Conservation (phyloP, 2,329 filamentous ascomycete genomes). For the Claviceps capensis region DNA sequence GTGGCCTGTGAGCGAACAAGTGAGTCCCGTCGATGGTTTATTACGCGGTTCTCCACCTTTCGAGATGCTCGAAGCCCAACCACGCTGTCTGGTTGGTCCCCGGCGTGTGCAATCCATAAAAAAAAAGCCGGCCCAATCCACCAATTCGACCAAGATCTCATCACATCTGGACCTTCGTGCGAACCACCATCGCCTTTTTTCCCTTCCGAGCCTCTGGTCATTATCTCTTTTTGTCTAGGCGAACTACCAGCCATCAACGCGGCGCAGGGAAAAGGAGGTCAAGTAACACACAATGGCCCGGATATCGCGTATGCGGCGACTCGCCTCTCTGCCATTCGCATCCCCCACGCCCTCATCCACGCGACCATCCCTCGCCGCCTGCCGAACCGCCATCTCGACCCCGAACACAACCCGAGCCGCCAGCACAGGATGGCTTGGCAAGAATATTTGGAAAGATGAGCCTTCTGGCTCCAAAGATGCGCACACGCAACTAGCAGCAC, state of each 20-base stretch:
- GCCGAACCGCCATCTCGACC: constrained; percentile 20
- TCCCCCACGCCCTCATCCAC: constrained; percentile 11
- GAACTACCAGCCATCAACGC: not conserved
- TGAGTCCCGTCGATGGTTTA: not conserved
- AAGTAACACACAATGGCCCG: constrained; percentile 23
- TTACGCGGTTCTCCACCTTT: not conserved
- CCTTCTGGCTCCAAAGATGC: constrained; percentile 25
- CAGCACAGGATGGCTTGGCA: constrained; percentile 25
- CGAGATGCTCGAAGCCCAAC: not conserved
- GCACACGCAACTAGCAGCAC: constrained; percentile 19
- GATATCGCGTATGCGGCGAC: constrained; percentile 24
- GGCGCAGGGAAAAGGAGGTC: not conserved
- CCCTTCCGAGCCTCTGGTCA: not conserved
- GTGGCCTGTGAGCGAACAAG: not conserved
- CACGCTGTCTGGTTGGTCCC: constrained; percentile 13
- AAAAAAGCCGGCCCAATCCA: constrained; percentile 6
- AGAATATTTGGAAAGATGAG: constrained; percentile 26
- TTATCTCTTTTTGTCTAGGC: not conserved
- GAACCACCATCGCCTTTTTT: not conserved
- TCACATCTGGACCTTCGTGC: not conserved
- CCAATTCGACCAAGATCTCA: not conserved
- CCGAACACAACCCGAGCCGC: constrained; percentile 17
- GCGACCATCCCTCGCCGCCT: constrained; percentile 14
- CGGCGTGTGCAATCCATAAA: constrained; percentile 5
- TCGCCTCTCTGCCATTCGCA: constrained; percentile 18